phyloP scores from a whole-genome alignment of 148 eudicot species.

The Persicaria maculosa region DNA sequence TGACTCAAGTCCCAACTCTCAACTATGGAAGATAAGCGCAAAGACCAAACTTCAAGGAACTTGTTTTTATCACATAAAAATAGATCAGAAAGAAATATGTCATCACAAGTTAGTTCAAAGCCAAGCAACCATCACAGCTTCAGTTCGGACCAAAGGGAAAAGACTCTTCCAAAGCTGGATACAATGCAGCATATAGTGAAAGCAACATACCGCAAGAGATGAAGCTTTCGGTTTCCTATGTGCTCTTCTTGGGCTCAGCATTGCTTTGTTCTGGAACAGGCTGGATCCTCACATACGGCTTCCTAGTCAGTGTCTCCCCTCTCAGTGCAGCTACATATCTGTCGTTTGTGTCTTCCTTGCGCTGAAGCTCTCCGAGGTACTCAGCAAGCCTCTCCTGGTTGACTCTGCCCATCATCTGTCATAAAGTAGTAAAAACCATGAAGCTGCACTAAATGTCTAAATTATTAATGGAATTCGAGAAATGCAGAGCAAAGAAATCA shows the following conservation, averaged over 20 bases:
- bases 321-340: slow-evolving; percentile 84
- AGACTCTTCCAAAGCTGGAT: background rate
- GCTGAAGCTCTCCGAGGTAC: slow-evolving; percentile 79
- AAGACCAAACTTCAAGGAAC: background rate
- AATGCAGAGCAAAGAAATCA: background rate
- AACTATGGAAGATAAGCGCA: background rate
- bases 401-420: slow-evolving; percentile 90
- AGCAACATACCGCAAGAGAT: background rate
- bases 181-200: background rate
- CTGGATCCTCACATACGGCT: slow-evolving; percentile 69
- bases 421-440: slow-evolving; percentile 8
- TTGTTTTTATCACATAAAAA: background rate
- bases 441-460: background rate
- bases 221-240: background rate
- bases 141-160: background rate
- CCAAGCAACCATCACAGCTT: background rate
- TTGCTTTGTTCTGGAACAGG: slow-evolving; percentile 33
- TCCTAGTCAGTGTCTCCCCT: slow-evolving; percentile 91
- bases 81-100: background rate
- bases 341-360: slow-evolving; percentile 88
- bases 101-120: background rate
- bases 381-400: slow-evolving; percentile 79
- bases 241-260: slow-evolving; percentile 20
- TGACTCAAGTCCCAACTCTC: too few species aligned
- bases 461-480: background rate